Percentiles rank a stretch among this genome's conserved stretches.
Evolutionary conservation across 2,329 filamentous ascomycete genomes (phyloP).

Genomic region (Aulographum hederae): DNA sequence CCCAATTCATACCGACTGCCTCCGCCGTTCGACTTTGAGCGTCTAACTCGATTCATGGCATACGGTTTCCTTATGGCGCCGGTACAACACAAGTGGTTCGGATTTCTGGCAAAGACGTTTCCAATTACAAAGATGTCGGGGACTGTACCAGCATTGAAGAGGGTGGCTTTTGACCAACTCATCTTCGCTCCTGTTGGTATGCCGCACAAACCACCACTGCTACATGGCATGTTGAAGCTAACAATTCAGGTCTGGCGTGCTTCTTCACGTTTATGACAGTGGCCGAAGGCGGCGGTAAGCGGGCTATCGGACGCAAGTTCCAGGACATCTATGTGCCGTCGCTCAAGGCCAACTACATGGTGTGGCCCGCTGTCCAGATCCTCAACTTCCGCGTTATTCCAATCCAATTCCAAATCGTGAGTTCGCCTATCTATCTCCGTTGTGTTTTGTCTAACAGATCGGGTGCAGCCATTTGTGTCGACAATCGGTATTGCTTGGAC

Average conservation of each 20-base stretch:
- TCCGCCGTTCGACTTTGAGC: conserved; percentile 87
- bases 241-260: conserved; percentile 43
- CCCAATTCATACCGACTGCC: conserved; percentile 43
- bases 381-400: conserved; percentile 94
- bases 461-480: conserved; percentile 71
- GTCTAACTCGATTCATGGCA: conserved; percentile 85
- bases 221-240: conserved; percentile 1
- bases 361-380: conserved; percentile 92
- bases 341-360: conserved; percentile 83
- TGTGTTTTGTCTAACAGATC: not conserved
- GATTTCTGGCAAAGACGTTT: conserved; percentile 63
- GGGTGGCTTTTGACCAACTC: conserved; percentile 82
- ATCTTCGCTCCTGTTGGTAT: conserved; percentile 76
- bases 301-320: conserved; percentile 68
- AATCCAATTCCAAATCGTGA: conserved; percentile 87
- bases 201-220: conserved; percentile 10
- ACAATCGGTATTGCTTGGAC: conserved; percentile 96
- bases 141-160: conserved; percentile 65
- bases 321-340: conserved; percentile 87
- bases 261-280: conserved; percentile 98
- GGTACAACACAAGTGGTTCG: conserved; percentile 90
- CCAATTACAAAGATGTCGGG: conserved; percentile 64
- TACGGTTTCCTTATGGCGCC: conserved; percentile 96
- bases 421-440: conserved; percentile 27
- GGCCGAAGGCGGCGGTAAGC: conserved; percentile 73